Evolutionary conservation across 2,329 filamentous ascomycete genomes (phyloP).

Genomic region (Colletotrichum truncatum): DNA sequence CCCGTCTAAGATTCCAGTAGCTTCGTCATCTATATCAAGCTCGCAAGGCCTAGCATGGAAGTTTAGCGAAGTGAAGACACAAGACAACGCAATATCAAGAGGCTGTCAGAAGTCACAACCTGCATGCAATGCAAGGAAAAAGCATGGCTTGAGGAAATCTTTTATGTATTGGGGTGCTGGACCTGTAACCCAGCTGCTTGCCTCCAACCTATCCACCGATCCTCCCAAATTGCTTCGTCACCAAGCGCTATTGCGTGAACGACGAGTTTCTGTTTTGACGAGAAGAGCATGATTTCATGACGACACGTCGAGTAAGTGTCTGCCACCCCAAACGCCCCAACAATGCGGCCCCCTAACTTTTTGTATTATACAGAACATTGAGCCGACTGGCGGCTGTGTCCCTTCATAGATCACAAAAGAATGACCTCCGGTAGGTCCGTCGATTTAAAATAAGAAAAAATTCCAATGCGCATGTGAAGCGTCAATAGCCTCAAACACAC

Average conservation of each 20-base stretch:
- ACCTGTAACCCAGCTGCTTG: not conserved
- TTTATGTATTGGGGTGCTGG: conserved; percentile 1
- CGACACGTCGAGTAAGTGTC: not conserved
- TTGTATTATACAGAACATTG: conserved; percentile 23
- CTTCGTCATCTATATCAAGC: too few species aligned
- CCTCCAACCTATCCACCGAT: not conserved
- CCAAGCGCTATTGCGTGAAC: not conserved
- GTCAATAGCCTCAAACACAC: too few species aligned
- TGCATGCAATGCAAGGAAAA: too few species aligned
- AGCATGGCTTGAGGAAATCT: not conserved
- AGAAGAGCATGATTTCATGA: not conserved
- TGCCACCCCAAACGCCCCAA: conserved; percentile 21
- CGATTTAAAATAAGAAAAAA: not conserved
- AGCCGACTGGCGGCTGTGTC: not conserved
- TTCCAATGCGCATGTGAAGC: too few species aligned
- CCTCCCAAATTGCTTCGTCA: not conserved
- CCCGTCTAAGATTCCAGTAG: too few species aligned
- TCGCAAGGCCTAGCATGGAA: too few species aligned
- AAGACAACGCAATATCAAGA: too few species aligned
- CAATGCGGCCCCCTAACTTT: conserved; percentile 16
- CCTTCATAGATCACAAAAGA: not conserved
- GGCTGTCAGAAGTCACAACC: too few species aligned
- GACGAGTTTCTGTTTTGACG: not conserved
- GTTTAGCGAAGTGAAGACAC: too few species aligned
- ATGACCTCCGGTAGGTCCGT: not conserved